Evolutionary conservation across 2,329 filamentous ascomycete genomes (phyloP), one percentile per base, ranked within the genome.

Genomic region (Fusarium nygamai): DNA sequence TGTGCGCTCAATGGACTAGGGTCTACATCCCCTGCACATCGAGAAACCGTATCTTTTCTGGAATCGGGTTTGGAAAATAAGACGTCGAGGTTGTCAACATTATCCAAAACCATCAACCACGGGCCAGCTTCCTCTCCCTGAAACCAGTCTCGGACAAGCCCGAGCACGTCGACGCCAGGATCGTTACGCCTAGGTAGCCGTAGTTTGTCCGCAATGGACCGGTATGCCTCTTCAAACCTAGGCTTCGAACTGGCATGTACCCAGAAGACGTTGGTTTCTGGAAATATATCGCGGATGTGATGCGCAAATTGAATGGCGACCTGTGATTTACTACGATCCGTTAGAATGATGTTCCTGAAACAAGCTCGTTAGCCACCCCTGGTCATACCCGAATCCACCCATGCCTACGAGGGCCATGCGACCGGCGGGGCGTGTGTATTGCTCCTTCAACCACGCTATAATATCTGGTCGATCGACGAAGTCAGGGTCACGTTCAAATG

Each of bases 281-380:
- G 77, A 36, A 72, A 80, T 33, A 54, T 57, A 1, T 78, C 64
- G 67, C 71, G 75, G 38, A 76, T 69, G 63, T 71, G 73, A 63
- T 84, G 79, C 7, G 78, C 77, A 56, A 83, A 84, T 76, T 84
- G 76, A 61, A 84, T 84, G 16, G 81, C 78, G 58, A 76, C 33
- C 60, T 79, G 69, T 20, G 73, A 79, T 75, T 79, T 79, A 19
- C 76, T 79, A 41, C 22, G 13, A 20, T 38, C 8, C 0, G 29
- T 69, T 11, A 75, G 66, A 24, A 3, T 43, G 41, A 24, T 8
- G 24, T 43, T 29, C 29, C 1, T 43, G 41, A 43, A 16, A 27
- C n/a, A n/a, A n/a, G n/a, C n/a, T n/a, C n/a, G n/a, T n/a, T n/a
- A n/a, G n/a, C n/a, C n/a, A n/a, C n/a, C n/a, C n/a, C n/a, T n/a